Percentiles rank a stretch among this genome's conserved stretches.
Conservation (phyloP, 1,139 yeast species). For the Debaryomyces udenii region DNA sequence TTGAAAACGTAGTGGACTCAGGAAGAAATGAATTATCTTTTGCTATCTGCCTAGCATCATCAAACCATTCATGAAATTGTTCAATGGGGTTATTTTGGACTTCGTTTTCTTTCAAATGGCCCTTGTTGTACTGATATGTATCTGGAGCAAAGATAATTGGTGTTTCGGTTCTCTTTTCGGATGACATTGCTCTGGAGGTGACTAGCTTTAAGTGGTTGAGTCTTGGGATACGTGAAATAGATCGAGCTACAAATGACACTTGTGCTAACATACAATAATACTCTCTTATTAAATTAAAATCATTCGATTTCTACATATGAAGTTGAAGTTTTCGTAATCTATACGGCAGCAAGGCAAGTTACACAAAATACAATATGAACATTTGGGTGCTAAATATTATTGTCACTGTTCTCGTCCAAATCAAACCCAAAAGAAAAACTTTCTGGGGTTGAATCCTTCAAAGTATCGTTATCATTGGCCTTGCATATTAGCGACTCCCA, state of each 20-base stretch:
- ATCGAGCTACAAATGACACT: neutral
- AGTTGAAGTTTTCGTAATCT: conserved; percentile 1
- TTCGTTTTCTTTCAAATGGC: conserved; percentile 56
- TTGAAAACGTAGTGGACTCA: conserved; percentile 79
- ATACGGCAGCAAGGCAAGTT: neutral
- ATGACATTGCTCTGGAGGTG: conserved; percentile 6
- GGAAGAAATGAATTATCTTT: conserved; percentile 60
- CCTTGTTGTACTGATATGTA: conserved; percentile 85
- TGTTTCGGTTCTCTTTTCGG: conserved; percentile 15
- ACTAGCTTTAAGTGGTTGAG: neutral
- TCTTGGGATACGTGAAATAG: neutral
- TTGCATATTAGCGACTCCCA: conserved; percentile 10
- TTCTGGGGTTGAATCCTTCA: conserved; percentile 26
- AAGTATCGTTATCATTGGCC: conserved; percentile 26
- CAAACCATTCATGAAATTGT: conserved; percentile 85
- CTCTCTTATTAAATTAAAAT: neutral
- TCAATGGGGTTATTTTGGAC: conserved; percentile 63
- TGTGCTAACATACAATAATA: conserved; percentile 2
- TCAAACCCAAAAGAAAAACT: conserved; percentile 38
- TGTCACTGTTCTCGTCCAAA: conserved; percentile 30
- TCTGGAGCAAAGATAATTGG: conserved; percentile 71
- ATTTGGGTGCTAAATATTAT: conserved; percentile 12
- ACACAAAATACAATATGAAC: conserved; percentile 13
- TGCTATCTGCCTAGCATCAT: conserved; percentile 59
- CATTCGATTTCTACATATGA: neutral